Base-by-base conservation (phyloP, 1,284 basidiomycete species). In the Austroboletus novae-zelandiae region DNA sequence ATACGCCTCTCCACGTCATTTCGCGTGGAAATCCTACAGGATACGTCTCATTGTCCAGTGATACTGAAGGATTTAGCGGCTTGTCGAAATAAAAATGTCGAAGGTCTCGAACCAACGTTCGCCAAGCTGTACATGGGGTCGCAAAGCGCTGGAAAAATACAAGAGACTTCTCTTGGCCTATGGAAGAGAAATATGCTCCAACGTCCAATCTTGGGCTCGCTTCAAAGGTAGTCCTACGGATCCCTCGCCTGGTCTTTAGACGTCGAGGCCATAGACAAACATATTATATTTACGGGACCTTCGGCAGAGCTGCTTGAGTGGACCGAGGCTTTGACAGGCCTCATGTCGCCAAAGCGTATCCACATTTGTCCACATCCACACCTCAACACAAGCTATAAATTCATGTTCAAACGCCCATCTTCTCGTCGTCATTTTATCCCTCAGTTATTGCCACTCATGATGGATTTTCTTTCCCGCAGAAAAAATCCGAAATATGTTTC, bases 271-370 rank as follows among this genome's bases (percentile, higher is more conserved):
- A 31, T n/a, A 25, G 40, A 42, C n/a, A 32, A 18, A 18, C 11
- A 18, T 4, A 11, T 14, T 48, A 43, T 20, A 36, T 58, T 57
- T 32, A 36, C 40, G 37, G 45, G 51, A 43, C 39, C 23, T 43
- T 45, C 30, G n/a, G 40, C 40, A 40, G 50, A 41, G 52, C 58
- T 58, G 59, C 44, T 40, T 49, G 48, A 51, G 43, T 55, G 31
- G 23, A n/a, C 20, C 35, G 48, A 43, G 46, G 53, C 55, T 51
- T 62, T 62, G 56, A 17, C 40, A 49, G 14, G 59, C 57, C 65
- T 68, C 66, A 58, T 64, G 65, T 41, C 25, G 44, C 44, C 52
- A 61, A 64, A 62, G 61, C 62, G 30, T 27, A 15, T 55, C 61
- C 48, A 55, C 50, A 51, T 53, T 50, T 55, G 62, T 23, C 20